A percentile compares a stretch with the other conserved stretches of the same genome.
phyloP scores from a whole-genome alignment of 495 filamentous ascomycete species.

The Hypoxylon fuscum region DNA sequence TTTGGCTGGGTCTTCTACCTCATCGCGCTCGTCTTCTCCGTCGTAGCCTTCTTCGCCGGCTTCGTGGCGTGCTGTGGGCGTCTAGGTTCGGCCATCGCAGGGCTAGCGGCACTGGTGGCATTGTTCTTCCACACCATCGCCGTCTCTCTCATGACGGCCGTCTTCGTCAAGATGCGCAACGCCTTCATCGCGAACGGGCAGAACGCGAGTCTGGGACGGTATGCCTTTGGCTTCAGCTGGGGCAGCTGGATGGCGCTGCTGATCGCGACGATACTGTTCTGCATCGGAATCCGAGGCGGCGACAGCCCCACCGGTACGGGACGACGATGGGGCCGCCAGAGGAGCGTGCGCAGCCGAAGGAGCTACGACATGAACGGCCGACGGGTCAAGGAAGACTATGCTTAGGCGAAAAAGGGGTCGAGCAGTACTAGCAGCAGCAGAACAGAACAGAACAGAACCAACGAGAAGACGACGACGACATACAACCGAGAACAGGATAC shows the following conservation, averaged over 20 bases:
- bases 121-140: conserved; percentile 58
- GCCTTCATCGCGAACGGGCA: conserved; percentile 68
- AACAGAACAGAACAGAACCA: too few species aligned
- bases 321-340: conserved; percentile 47
- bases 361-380: conserved; percentile 61
- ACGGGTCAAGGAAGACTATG: conserved; percentile 72
- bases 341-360: conserved; percentile 48
- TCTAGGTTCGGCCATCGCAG: conserved; percentile 56
- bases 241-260: conserved; percentile 74
- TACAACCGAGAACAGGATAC: not conserved
- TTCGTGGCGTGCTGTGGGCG: conserved; percentile 60
- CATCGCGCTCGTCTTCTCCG: conserved; percentile 71
- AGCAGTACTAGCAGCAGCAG: not conserved
- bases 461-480: too few species aligned
- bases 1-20: conserved; percentile 80
- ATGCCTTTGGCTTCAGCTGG: conserved; percentile 90
- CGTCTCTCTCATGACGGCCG: conserved; percentile 63
- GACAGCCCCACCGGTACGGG: not conserved
- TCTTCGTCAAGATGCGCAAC: conserved; percentile 78
- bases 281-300: conserved; percentile 54
- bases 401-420: conserved; percentile 44
- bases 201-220: conserved; percentile 68
- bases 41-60: conserved; percentile 62
- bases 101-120: conserved; percentile 47
- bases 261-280: conserved; percentile 77